Evolutionary conservation across 371 early-diverging fungal species (phyloP).

Genomic region (Blakeslea trispora): DNA sequence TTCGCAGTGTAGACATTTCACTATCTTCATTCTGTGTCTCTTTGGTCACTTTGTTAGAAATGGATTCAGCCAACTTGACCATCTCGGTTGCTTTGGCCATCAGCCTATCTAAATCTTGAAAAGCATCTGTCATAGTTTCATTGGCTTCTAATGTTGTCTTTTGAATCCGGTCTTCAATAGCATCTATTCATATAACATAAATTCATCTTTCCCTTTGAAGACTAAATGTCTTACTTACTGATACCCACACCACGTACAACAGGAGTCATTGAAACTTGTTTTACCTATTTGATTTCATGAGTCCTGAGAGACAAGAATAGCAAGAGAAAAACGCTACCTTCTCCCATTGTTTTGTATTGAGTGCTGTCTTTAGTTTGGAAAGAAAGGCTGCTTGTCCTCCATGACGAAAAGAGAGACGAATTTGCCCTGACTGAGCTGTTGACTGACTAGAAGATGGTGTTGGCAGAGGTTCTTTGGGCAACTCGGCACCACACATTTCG

Average conservation of each 20-base stretch:
- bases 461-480: slow-evolving; percentile 37
- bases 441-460: slow-evolving; percentile 8
- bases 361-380: slow-evolving; percentile 57
- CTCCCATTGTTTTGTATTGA: slow-evolving; percentile 70
- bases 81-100: slow-evolving; percentile 88
- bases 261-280: slow-evolving; percentile 6
- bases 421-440: slow-evolving; percentile 7
- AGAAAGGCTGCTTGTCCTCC: slow-evolving; percentile 70
- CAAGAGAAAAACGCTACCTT: slow-evolving; percentile 22
- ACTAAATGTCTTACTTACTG: no score
- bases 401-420: slow-evolving; percentile 78
- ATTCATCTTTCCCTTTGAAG: no score
- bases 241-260: slow-evolving; percentile 41
- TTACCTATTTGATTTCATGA: no score
- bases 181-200: slow-evolving; percentile 54
- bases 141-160: slow-evolving; percentile 63
- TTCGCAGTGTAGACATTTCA: slow-evolving; percentile 63
- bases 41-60: slow-evolving; percentile 63
- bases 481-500: slow-evolving; percentile 73
- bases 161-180: slow-evolving; percentile 74
- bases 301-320: no score
- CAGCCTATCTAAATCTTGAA: slow-evolving; percentile 82
- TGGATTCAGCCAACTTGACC: slow-evolving; percentile 80
- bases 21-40: slow-evolving; percentile 44
- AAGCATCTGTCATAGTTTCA: slow-evolving; percentile 76